These are phyloP conservation scores for Crassisporium funariophilum DNA, from an alignment of 768 basidiomycete genomes.

Conservation along the genomic window DNA sequence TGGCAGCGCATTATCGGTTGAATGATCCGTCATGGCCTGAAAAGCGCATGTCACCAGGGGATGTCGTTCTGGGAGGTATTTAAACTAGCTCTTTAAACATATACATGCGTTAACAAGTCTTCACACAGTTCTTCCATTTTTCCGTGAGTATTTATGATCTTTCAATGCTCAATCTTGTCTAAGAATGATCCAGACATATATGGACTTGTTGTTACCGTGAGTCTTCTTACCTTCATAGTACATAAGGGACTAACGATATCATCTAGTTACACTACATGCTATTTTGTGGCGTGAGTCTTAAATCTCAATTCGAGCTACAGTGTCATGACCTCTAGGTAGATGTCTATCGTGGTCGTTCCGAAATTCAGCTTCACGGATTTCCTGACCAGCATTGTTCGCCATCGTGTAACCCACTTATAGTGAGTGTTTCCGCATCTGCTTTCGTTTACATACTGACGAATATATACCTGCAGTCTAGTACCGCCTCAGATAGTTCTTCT, in stretches of 20 bases:
- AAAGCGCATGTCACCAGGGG: slow-evolving; percentile 52
- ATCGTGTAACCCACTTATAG: slow-evolving; percentile 60
- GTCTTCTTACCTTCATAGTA: neutral
- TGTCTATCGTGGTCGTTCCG: slow-evolving; percentile 58
- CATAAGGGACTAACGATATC: neutral
- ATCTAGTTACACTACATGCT: slow-evolving; percentile 51
- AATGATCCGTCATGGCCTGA: slow-evolving; percentile 41
- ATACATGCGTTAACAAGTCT: neutral
- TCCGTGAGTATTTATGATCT: slow-evolving; percentile 37
- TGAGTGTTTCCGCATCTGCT: slow-evolving; percentile 28
- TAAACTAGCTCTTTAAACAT: slow-evolving; percentile 6
- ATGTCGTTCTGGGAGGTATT: slow-evolving; percentile 58
- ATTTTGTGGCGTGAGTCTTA: slow-evolving; percentile 50
- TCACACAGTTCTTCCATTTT: slow-evolving; percentile 56
- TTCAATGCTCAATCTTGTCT: neutral
- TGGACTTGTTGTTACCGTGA: slow-evolving; percentile 57
- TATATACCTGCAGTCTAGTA: slow-evolving; percentile 45
- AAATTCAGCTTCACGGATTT: slow-evolving; percentile 63
- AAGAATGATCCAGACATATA: slow-evolving; percentile 49
- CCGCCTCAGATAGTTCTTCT: slow-evolving; percentile 67
- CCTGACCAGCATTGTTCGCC: slow-evolving; percentile 53
- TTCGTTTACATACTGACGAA: neutral
- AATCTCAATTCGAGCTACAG: neutral
- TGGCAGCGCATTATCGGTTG: slow-evolving; percentile 49
- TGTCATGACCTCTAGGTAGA: neutral